Percentiles rank a stretch among this genome's conserved stretches.
Evolutionary conservation across 2,329 filamentous ascomycete species (phyloP).

Genomic region (Nothophoma quercina): DNA sequence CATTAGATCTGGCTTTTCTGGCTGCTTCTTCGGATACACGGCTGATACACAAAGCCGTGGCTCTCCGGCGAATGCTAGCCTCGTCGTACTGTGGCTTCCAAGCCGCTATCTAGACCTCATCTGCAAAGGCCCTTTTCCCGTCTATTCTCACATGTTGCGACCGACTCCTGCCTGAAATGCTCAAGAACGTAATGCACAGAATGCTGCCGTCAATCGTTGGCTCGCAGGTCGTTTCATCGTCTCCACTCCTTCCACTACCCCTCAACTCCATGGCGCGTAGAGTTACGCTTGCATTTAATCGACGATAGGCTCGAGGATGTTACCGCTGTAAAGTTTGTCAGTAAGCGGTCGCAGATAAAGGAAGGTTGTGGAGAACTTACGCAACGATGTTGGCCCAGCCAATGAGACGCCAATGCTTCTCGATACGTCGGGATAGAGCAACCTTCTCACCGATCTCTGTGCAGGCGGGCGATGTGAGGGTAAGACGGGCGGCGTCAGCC

Average conservation of each 20-base stretch:
- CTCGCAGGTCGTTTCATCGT: slow-evolving; percentile 26
- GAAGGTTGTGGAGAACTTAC: slow-evolving; percentile 39
- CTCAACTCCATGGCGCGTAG: slow-evolving; percentile 11
- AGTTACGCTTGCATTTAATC: slow-evolving; percentile 26
- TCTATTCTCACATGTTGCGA: slow-evolving; percentile 39
- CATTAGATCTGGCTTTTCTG: slow-evolving; percentile 34
- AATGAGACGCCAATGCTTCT: slow-evolving; percentile 86
- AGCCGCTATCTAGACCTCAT: slow-evolving; percentile 25
- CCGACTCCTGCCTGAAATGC: slow-evolving; percentile 44
- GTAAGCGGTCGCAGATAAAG: slow-evolving; percentile 5
- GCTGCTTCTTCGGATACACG: slow-evolving; percentile 20
- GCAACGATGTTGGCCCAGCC: slow-evolving; percentile 54
- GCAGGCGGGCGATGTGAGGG: slow-evolving; percentile 91
- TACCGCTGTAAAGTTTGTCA: slow-evolving; percentile 44
- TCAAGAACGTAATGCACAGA: slow-evolving; percentile 38
- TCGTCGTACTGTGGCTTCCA: slow-evolving; percentile 21
- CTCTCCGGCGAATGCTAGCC: slow-evolving; percentile 23
- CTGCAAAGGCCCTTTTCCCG: slow-evolving; percentile 29
- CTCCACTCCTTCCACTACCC: slow-evolving; percentile 8
- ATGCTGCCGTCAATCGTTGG: slow-evolving; percentile 25
- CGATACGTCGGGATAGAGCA: slow-evolving; percentile 91
- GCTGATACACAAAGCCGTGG: slow-evolving; percentile 17
- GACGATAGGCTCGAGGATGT: slow-evolving; percentile 48
- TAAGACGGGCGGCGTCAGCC: slow-evolving; percentile 95
- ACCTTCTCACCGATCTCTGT: slow-evolving; percentile 99